A percentile compares a stretch with the other conserved stretches of the same genome.
These are phyloP conservation scores for Corymbia citriodora DNA, from an alignment of 441 rosid genomes.

Conservation along the genomic window DNA sequence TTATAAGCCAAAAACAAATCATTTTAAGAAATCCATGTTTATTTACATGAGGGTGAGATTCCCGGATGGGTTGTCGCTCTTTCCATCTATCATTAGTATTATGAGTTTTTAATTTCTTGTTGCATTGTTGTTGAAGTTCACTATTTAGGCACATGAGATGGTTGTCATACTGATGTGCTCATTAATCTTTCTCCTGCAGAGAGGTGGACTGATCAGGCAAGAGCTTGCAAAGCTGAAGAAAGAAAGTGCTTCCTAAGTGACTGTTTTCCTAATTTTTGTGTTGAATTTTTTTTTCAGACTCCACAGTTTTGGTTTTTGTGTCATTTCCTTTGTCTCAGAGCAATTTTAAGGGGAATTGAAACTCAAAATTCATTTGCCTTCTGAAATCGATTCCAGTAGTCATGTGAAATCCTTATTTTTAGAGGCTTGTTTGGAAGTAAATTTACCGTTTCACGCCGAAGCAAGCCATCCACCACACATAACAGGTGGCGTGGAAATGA, in stretches of 20 bases:
- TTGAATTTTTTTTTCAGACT: background rate
- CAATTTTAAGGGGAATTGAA: background rate
- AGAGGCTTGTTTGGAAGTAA: background rate
- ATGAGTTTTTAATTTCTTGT: background rate
- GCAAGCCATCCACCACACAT: background rate
- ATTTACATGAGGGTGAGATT: background rate
- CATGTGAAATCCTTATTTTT: background rate
- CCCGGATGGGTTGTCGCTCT: background rate
- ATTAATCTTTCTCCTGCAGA: constrained; percentile 35
- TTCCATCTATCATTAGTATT: background rate
- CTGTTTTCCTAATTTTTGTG: constrained; percentile 17
- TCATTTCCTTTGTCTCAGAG: background rate
- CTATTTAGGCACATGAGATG: background rate
- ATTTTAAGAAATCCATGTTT: background rate
- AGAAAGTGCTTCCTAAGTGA: constrained; percentile 40
- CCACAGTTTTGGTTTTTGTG: constrained; percentile 1
- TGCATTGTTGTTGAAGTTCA: background rate
- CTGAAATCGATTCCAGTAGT: background rate
- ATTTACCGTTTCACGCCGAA: background rate
- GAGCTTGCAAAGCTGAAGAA: constrained; percentile 90
- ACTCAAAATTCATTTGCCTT: background rate
- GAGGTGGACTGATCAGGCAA: constrained; percentile 75
- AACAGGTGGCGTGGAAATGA: background rate
- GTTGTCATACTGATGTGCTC: background rate
- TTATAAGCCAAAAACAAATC: background rate